Conservation (phyloP, 148 eudicot genomes). For the Salicornia ramosissima region DNA sequence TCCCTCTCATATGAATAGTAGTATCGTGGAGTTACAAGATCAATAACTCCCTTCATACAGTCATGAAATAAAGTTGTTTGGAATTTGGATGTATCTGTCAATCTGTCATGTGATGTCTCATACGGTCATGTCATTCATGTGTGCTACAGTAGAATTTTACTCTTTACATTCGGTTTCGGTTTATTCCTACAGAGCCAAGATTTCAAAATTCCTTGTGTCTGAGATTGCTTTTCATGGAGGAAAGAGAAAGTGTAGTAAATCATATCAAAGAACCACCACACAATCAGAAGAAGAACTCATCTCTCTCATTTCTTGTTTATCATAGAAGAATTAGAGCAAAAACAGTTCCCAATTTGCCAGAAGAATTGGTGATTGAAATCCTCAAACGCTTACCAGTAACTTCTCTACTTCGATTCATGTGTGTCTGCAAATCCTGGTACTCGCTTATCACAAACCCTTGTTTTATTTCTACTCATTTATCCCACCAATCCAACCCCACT, state of each 20-base stretch:
- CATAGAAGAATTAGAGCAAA: slow-evolving; percentile 5
- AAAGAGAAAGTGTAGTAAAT: background rate
- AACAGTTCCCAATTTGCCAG: slow-evolving; percentile 3
- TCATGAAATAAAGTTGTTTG: too few relatives aligned
- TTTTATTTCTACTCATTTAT: slow-evolving; percentile 20
- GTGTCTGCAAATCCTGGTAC: slow-evolving; percentile 20
- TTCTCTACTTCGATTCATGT: slow-evolving; percentile 23
- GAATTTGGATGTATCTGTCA: too few relatives aligned
- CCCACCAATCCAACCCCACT: slow-evolving; percentile 18
- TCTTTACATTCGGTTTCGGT: too few relatives aligned
- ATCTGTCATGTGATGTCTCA: too few relatives aligned
- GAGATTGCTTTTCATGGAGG: too few relatives aligned
- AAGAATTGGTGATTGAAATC: slow-evolving; percentile 22
- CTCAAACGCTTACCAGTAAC: slow-evolving; percentile 11
- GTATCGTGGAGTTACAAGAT: too few relatives aligned
- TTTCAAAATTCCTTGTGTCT: too few relatives aligned
- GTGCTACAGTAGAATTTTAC: too few relatives aligned
- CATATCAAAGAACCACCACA: background rate
- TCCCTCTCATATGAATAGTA: too few relatives aligned
- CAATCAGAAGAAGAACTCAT: background rate
- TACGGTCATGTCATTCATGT: too few relatives aligned
- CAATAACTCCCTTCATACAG: too few relatives aligned
- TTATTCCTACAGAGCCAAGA: too few relatives aligned
- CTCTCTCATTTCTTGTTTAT: background rate
- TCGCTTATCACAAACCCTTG: slow-evolving; percentile 18